Evolutionary conservation across 306 rosid species (phyloP), one percentile per base, ranked within the genome.

Genomic region (Citrullus mucosospermus): DNA sequence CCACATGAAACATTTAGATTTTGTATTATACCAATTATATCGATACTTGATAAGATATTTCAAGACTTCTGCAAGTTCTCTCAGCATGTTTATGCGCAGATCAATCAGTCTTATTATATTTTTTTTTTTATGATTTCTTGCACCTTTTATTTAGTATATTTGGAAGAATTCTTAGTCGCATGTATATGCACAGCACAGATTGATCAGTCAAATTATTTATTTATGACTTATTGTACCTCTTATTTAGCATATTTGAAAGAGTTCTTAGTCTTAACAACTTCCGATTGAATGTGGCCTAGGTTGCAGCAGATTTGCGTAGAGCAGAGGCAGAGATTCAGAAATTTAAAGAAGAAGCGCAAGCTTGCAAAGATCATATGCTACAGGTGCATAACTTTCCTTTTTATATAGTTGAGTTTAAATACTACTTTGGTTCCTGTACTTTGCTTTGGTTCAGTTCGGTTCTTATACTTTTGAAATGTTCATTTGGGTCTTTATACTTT

Each of bases 301-400:
- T 86, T 83, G 82, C 78, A 80, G 63, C 80, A n/a, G 93, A 88
- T 73, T 83, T 95, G 85, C 88, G 68, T 70, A 80, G 81, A 44
- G 88, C 96, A 51, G 90, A 86, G 86, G 93, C 85, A 32, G 91
- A 91, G 86, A 90, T 95, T 80, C 87, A 82, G 73, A 92, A 86
- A 67, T 88, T 88, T 89, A 95, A 87, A 88, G 93, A 85, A 80
- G 99, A 95, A 82, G 89, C 89, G 13, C 86, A 87, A 55, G 96
- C 90, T 86, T 83, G 81, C 87, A 89, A 85, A 83, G 85, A 84
- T 57, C 99, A 95, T 83, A 95, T 95, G 99, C 92, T 89, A 25
- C 97, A 95, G 97, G 99, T 95, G 75, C 56, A 61, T 54, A 72
- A 20, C 41, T 53, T 83, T 80, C 58, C n/a, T 56, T 34, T 56